A percentile compares a stretch with the other conserved stretches of the same genome.
These are phyloP conservation scores for Pseudogymnoascus sp. DNA, from an alignment of 2,329 filamentous ascomycete genomes.

Conservation along the genomic window DNA sequence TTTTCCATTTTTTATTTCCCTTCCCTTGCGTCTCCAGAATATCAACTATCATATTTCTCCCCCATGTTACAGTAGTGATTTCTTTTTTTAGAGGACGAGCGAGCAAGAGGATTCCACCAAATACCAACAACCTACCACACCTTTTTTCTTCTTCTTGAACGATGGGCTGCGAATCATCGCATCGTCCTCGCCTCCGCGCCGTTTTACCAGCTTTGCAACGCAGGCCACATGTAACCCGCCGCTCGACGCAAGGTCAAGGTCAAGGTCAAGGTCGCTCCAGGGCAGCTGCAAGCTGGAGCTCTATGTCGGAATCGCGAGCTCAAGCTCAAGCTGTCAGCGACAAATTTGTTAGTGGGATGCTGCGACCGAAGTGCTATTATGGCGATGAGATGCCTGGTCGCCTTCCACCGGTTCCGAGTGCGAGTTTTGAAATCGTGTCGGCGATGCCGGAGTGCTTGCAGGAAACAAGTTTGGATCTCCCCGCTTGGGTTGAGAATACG, in stretches of 20 bases:
- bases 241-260: not conserved
- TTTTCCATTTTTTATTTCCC: not conserved
- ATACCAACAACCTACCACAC: not conserved
- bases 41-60: not conserved
- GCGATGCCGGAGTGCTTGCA: not conserved
- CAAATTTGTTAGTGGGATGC: not conserved
- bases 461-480: not conserved
- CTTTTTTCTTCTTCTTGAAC: not conserved
- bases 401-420: not conserved
- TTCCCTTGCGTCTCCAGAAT: not conserved
- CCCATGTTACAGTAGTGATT: not conserved
- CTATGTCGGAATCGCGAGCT: not conserved
- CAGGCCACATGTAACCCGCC: not conserved
- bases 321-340: not conserved
- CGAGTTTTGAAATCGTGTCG: not conserved
- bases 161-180: not conserved
- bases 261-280: not conserved
- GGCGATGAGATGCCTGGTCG: not conserved
- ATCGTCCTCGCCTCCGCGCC: not conserved
- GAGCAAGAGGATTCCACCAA: not conserved
- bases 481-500: not conserved
- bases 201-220: not conserved
- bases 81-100: not conserved
- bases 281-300: not conserved
- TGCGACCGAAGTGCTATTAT: not conserved